Evolutionary conservation across 2,329 filamentous ascomycete species (phyloP).

Genomic region (Camptophora hylomeconis): DNA sequence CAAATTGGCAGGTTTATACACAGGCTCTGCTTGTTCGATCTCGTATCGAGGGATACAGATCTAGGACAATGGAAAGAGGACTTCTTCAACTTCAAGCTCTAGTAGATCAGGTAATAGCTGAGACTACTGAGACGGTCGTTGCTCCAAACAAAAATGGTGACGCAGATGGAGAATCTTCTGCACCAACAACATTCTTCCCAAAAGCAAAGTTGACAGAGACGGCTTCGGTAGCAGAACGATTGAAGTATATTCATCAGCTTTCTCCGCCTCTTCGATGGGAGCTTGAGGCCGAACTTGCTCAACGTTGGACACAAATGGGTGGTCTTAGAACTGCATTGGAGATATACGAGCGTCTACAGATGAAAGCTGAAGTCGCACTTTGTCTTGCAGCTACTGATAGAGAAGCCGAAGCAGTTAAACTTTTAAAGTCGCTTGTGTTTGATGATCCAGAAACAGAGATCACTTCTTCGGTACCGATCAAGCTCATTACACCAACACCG

Average conservation of each 20-base stretch:
- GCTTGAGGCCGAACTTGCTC: slow-evolving; percentile 81
- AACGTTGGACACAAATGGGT: slow-evolving; percentile 81
- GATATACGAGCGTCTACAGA: slow-evolving; percentile 83
- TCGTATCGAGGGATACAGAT: slow-evolving; percentile 75
- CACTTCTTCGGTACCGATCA: slow-evolving; percentile 50
- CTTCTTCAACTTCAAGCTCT: slow-evolving; percentile 88
- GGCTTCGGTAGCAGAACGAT: slow-evolving; percentile 60
- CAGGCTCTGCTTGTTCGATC: slow-evolving; percentile 83
- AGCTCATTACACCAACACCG: slow-evolving; percentile 52
- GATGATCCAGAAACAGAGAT: slow-evolving; percentile 43
- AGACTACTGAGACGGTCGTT: slow-evolving; percentile 44
- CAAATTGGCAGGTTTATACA: slow-evolving; percentile 97
- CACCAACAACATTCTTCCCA: slow-evolving; percentile 69
- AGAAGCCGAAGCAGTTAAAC: slow-evolving; percentile 67
- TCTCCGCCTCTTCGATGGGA: slow-evolving; percentile 83
- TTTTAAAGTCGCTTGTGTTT: slow-evolving; percentile 71
- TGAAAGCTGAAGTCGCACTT: slow-evolving; percentile 90
- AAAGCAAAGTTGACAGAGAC: slow-evolving; percentile 62
- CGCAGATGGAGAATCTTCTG: slow-evolving; percentile 20
- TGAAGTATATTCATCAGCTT: slow-evolving; percentile 74
- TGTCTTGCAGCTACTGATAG: slow-evolving; percentile 69
- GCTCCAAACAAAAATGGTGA: slow-evolving; percentile 21
- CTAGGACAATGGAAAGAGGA: slow-evolving; percentile 76
- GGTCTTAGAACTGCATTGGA: slow-evolving; percentile 82
- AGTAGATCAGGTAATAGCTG: slow-evolving; percentile 86